Percentiles rank a stretch among this genome's conserved stretches.
Evolutionary conservation across 2,329 filamentous ascomycete species (phyloP).

Genomic region (Aspergillus udagawae): DNA sequence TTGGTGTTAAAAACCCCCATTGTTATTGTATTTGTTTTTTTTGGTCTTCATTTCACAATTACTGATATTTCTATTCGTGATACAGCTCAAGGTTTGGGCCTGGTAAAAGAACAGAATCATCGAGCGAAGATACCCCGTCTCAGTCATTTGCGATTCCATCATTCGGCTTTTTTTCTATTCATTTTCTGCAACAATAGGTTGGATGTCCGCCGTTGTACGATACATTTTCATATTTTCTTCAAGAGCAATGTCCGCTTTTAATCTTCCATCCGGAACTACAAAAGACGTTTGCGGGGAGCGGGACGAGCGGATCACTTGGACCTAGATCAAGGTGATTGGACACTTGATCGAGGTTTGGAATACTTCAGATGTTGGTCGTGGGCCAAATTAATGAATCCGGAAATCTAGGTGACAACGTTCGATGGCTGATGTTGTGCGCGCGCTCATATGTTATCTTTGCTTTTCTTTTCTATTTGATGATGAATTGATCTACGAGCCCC

Average conservation of each 20-base stretch:
- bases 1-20: neutral
- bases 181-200: slow-evolving; percentile 32
- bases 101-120: slow-evolving; percentile 51
- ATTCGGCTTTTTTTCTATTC: slow-evolving; percentile 32
- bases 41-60: neutral
- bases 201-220: slow-evolving; percentile 40
- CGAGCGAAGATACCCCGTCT: slow-evolving; percentile 34
- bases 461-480: slow-evolving; percentile 17
- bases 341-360: neutral
- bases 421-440: neutral
- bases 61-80: neutral
- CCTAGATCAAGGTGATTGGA: neutral
- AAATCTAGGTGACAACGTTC: neutral
- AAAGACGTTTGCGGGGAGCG: slow-evolving; percentile 5
- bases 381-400: neutral
- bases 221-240: slow-evolving; percentile 37
- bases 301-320: neutral
- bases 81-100: slow-evolving; percentile 81
- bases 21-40: too few relatives aligned
- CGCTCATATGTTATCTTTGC: slow-evolving; percentile 6
- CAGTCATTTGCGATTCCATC: slow-evolving; percentile 34
- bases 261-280: slow-evolving; percentile 21
- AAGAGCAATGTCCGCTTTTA: slow-evolving; percentile 17
- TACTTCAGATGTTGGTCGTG: neutral
- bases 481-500: neutral